Evolutionary conservation across 352 stramenopile genomes (phyloP), one percentile per base, ranked within the genome.

Genomic region (Pythium grandisporangium): DNA sequence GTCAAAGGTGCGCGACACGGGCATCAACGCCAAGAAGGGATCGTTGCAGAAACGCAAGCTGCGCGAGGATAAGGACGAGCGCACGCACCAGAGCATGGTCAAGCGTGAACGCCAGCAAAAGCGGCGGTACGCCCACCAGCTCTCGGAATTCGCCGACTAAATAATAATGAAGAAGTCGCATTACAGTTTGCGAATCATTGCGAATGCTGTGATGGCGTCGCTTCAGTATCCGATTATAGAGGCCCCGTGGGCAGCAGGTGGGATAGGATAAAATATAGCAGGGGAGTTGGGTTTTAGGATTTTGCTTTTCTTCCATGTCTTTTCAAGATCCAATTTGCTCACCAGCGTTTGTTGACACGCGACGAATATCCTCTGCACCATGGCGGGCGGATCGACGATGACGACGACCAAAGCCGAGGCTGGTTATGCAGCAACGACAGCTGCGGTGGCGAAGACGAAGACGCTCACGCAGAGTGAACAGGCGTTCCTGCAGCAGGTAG

Each of bases 21-120:
- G 75, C 50, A 59, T 63, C 34, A 84, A 84, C 25, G 69, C 76
- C 36, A 88, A 88, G 55, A 76, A 73, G 33, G 75, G 80, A 36
- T 86, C 80, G 44, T 61, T 93, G 11, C 70, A 87, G 30, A 93
- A 93, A 49, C 74, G 80, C 42, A 89, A 89, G 57, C 72, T 82
- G 5, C 66, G 64, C 33, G 69, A 91, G 22, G 71, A 88, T n/a
- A 83, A 85, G 51, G 58, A 77, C 30, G 58, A 76, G 35, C 48
- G 64, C 27, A 50, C 76, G 21, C 29, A 70, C 11, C 60, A 48
- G n/a, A 66, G 76, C 45, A 78, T 75, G 48, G 50, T 64, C 33
- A 86, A 86, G 56, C 71, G 75, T 36, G 41, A 79, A 38, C 62
- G 61, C 45, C 54, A 74, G 34, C 56, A 72, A 33, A 74, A 86